These are phyloP conservation scores for Pythium chondricola DNA, from an alignment of 352 stramenopile genomes.

Conservation along the genomic window DNA sequence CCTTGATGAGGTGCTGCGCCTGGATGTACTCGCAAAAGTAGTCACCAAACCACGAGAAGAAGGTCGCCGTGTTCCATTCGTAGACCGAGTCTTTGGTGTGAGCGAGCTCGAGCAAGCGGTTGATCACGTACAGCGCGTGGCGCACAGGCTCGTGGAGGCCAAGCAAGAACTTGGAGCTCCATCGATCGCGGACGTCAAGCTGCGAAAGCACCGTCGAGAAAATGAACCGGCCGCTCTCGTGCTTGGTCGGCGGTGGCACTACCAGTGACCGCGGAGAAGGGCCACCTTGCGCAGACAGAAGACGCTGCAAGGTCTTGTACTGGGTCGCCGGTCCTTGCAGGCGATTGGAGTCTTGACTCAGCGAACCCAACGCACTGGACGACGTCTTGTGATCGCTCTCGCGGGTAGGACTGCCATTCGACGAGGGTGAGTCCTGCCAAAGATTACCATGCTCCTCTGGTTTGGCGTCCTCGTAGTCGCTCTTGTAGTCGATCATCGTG, in stretches of 20 bases:
- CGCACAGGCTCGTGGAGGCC: conserved; percentile 72
- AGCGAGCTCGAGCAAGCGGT: conserved; percentile 67
- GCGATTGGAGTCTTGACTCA: conserved; percentile 11
- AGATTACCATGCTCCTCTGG: not conserved
- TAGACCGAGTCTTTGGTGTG: conserved; percentile 18
- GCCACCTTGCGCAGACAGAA: conserved; percentile 22
- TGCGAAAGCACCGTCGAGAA: conserved; percentile 61
- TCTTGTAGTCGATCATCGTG: conserved; percentile 59
- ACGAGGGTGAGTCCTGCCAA: not conserved
- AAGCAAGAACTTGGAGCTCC: conserved; percentile 65
- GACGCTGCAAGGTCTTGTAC: conserved; percentile 21
- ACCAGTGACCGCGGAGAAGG: conserved; percentile 18
- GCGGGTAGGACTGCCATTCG: not conserved
- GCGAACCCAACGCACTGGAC: conserved; percentile 1
- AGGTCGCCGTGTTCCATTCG: conserved; percentile 23
- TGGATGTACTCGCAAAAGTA: conserved; percentile 73
- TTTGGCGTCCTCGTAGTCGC: conserved; percentile 38
- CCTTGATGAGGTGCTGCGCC: conserved; percentile 64
- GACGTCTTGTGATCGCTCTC: not conserved
- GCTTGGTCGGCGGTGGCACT: conserved; percentile 40
- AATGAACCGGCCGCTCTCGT: conserved; percentile 48
- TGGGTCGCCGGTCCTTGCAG: conserved; percentile 16
- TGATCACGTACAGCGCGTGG: conserved; percentile 77
- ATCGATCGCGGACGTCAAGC: conserved; percentile 46
- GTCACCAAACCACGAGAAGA: conserved; percentile 74